Percentiles rank a stretch among this genome's conserved stretches.
Conservation (phyloP, 176 grass and related monocot genomes). For the Secale cereale region DNA sequence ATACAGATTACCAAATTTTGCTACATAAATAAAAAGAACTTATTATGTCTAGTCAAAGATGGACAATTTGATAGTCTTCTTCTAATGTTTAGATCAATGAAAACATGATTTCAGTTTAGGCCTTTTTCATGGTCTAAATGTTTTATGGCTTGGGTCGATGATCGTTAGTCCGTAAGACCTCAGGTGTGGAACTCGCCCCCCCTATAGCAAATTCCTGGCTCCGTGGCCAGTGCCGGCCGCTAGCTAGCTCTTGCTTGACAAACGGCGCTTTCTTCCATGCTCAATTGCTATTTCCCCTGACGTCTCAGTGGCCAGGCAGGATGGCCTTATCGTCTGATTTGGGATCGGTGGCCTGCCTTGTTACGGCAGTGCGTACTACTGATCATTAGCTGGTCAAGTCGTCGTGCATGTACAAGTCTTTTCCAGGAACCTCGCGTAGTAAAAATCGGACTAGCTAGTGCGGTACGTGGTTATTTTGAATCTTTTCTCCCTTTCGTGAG, state of each 20-base stretch:
- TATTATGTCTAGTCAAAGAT: no score
- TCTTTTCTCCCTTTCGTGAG: conserved; percentile 2
- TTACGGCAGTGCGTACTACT: conserved; percentile 31
- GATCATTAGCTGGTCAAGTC: not conserved
- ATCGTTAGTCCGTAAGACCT: no score
- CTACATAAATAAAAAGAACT: no score
- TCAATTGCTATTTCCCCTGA: not conserved
- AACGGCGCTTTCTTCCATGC: not conserved
- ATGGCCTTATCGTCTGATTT: conserved; percentile 26
- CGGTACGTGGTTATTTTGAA: not conserved
- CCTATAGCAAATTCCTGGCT: no score
- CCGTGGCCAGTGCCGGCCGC: not conserved
- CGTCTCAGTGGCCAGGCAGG: not conserved
- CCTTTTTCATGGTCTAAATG: no score
- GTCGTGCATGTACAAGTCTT: not conserved
- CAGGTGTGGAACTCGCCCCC: no score
- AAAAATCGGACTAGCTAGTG: not conserved
- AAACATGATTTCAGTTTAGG: no score
- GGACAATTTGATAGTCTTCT: no score
- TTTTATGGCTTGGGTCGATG: no score
- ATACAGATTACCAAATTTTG: no score
- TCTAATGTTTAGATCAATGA: no score
- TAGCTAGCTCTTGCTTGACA: not conserved
- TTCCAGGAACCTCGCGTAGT: not conserved
- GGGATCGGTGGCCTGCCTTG: not conserved